Base-by-base conservation (phyloP, 176 grass and related monocot species). In the maize (Zea mays) region DNA sequence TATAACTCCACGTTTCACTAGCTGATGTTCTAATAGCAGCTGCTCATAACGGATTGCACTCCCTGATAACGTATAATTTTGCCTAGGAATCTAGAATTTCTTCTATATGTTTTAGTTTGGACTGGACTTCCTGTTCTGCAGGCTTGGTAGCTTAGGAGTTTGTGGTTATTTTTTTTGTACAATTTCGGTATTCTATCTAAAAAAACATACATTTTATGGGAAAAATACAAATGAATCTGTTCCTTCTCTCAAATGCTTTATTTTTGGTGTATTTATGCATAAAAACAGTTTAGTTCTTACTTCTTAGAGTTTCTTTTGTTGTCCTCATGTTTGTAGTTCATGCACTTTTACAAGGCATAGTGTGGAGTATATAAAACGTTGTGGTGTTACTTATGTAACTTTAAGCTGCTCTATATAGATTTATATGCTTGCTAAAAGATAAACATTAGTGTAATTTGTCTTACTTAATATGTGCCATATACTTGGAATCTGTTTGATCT, bases 231-330 rank as follows among this genome's bases (percentile, higher is more conserved):
- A 51, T 20, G 39, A 59, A 59, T 12, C 8, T 69, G 44, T 10
- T 17, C 10, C 1, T 70, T 79, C 33, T 79, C 33, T 76, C n/a
- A 11, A 35, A 8, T 56, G 52, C 17, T 39, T 46, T 7, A 20
- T 49, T 65, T 72, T 85, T 65, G 46, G 8, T 69, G 3, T 83
- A 69, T 17, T 57, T 67, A 0, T 69, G 3, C 21, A 62, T 33
- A 35, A 38, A 68, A 65, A 68, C 8, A 39, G 35, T 57, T 45
- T 47, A 66, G 8, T 14, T 37, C 72, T 45, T 47, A 66, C 5
- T 14, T 37, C 72, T n/a, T 10, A 34, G 10, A n/a, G 13, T 83
- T 69, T 69, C n/a, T 14, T 71, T 84, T 57, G 42, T 75, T 76
- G 51, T 48, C 21, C 57, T 81, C 46, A 56, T 65, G 67, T 52